Evolutionary conservation across 345 rosid species (phyloP).

Genomic region (Clausena lansium): DNA sequence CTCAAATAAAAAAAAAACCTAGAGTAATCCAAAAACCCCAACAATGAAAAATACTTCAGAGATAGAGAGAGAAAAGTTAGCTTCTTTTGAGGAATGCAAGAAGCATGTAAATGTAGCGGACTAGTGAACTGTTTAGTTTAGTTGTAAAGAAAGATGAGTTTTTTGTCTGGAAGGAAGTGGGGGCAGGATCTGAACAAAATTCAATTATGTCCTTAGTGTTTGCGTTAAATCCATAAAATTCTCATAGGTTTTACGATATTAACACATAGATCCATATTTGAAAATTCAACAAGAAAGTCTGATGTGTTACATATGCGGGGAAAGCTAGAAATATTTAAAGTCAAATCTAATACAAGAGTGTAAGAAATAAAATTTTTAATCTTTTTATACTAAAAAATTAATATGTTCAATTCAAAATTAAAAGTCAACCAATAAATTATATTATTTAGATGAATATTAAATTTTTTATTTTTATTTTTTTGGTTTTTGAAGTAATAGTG

Average conservation of each 20-base stretch:
- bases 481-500: no score
- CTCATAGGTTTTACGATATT: not conserved
- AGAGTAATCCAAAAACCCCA: not conserved
- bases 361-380: no score
- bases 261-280: not conserved
- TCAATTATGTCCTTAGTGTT: no score
- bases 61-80: conserved; percentile 25
- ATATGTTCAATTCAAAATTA: no score
- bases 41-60: not conserved
- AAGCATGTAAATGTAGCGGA: not conserved
- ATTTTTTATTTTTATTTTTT: no score
- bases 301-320: no score
- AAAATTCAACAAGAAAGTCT: not conserved
- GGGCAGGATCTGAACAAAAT: not conserved
- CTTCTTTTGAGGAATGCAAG: conserved; percentile 27
- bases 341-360: no score
- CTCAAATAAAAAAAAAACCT: not conserved
- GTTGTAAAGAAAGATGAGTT: not conserved
- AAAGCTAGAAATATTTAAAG: no score
- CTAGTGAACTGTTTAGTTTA: conserved; percentile 6
- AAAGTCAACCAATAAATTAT: no score
- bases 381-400: no score
- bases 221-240: no score
- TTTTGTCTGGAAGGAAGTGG: not conserved
- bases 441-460: no score